Evolutionary conservation across 1,284 basidiomycete genomes (phyloP), one percentile per base, ranked within the genome.

Genomic region (Cutaneotrichosporon cyanovorans): DNA sequence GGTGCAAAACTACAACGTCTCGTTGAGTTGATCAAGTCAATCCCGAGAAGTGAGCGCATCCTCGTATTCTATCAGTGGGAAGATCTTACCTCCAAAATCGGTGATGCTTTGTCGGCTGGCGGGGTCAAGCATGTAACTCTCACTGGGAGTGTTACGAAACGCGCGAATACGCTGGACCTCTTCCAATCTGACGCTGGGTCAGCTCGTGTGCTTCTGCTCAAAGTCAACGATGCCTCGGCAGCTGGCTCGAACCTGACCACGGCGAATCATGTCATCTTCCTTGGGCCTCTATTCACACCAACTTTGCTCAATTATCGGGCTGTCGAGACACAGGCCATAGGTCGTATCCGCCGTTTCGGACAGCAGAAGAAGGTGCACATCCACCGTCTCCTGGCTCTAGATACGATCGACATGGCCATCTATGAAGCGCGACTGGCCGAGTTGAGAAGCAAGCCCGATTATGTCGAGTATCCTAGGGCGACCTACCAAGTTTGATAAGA

Each of bases 1-100:
- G 91, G 91, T 8, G 82, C 82, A 73, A 96, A 96, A 71, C 75
- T 96, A 20, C 87, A 91, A 62, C 81, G 80, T 59, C 81, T 92
- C 43, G 81, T 93, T 25, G 74, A 84, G 25, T 72, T 95, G 53
- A 85, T 96, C 71, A 82, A 82, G 81, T 85, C 67, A 32, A 78
- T 92, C 20, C 81, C 85, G 1, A 77, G 79, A 56, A 74, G 82
- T 14, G 88, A 95, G 57, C 82, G 88, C 3, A 78, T 92, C 12
- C 78, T 96, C 33, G 80, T 96, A 44, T 96, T 96, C 69, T 85
- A 93, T 12, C 91, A 96, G 62, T 96, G 93, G 77, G 83, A 82
- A 9, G 92, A 95, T 67, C 77, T 96, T 51, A 87, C 85, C 76
- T 81, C 81, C 63, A 95, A 93, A 69, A 86, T 95, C 32, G 81